Evolutionary conservation across 2,329 filamentous ascomycete species (phyloP), one percentile per base, ranked within the genome.

Genomic region (Aspergillus novoparasiticus): DNA sequence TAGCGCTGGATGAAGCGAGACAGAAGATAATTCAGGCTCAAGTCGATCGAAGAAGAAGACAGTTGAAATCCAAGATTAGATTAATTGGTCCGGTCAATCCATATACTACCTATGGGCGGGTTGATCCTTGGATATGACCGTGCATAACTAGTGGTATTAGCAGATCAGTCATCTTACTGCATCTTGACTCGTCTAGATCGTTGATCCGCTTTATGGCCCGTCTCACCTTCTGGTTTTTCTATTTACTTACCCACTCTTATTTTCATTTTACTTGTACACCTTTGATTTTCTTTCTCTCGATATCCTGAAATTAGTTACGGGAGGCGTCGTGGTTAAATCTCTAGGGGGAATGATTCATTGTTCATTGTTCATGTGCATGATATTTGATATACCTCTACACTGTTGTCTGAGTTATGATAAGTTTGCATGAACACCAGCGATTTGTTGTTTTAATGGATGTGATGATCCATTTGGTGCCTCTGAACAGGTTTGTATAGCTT

Each of bases 61-160:
- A 73, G 56, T 59, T 81, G 59, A 81, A 81, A 68, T 72, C 77
- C 23, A 75, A 77, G 56, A 81, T 81, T 54, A 76, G 73, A 53
- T 32, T 81, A 28, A 70, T 81, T 36, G 78, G 79, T 5, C 77
- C 77, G 14, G 71, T 76, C 8, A 75, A 78, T 45, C 70, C 74
- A 4, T 71, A 74, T 58, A 68, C 64, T 39, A 67, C 68, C 11
- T 71, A 69, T 26, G 60, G 50, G 19, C 65, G 66, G 39, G 59
- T 64, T 32, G 69, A 76, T 66, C 71, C 71, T 14, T 77, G 75
- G 75, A 57, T 75, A 43, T 76, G 61, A 72, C 53, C 36, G 16
- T 28, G 23, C 51, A 23, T 34, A 53, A 14, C 21, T 14, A 16
- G 21, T n/a, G 16, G 19, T 19, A 30, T 50, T 16, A 6, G 23